Percentiles rank a stretch among this genome's conserved stretches.
These are phyloP conservation scores for Syzygium aromaticum DNA, from an alignment of 345 rosid species.

Conservation along the genomic window DNA sequence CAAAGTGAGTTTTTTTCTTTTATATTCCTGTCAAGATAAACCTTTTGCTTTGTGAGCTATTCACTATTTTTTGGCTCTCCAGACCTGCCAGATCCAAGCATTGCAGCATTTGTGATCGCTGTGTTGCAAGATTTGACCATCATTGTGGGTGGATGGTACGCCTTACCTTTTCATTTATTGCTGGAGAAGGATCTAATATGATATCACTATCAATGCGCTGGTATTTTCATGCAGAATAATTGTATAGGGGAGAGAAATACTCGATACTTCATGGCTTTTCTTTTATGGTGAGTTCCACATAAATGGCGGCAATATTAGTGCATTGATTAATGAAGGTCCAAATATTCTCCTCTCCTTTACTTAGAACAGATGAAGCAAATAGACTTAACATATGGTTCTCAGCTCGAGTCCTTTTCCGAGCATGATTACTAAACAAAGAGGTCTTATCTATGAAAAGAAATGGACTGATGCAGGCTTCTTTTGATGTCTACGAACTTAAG, in stretches of 20 bases:
- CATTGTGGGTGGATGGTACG: conserved; percentile 98
- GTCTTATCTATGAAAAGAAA: background rate
- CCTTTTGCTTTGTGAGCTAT: background rate
- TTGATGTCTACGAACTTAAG: background rate
- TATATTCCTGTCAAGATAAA: background rate
- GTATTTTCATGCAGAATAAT: conserved; percentile 53
- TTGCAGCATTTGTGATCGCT: conserved; percentile 83
- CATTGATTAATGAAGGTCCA: background rate
- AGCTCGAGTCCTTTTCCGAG: background rate
- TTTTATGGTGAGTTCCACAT: conserved; percentile 60
- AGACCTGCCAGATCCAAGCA: conserved; percentile 99
- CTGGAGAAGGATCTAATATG: background rate
- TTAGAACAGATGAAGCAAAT: background rate
- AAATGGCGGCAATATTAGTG: background rate
- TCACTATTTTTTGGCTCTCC: background rate
- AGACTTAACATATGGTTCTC: background rate
- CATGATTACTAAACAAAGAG: background rate
- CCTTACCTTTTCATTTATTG: background rate
- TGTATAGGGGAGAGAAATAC: conserved; percentile 93
- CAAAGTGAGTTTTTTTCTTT: conserved; percentile 45
- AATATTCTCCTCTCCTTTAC: background rate
- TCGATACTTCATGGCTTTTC: conserved; percentile 84
- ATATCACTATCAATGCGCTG: background rate
- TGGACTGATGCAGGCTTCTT: background rate
- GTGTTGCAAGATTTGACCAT: conserved; percentile 96